Evolutionary conservation across 2,329 filamentous ascomycete species (phyloP).

Genomic region (Apiospora kogelbergensis): DNA sequence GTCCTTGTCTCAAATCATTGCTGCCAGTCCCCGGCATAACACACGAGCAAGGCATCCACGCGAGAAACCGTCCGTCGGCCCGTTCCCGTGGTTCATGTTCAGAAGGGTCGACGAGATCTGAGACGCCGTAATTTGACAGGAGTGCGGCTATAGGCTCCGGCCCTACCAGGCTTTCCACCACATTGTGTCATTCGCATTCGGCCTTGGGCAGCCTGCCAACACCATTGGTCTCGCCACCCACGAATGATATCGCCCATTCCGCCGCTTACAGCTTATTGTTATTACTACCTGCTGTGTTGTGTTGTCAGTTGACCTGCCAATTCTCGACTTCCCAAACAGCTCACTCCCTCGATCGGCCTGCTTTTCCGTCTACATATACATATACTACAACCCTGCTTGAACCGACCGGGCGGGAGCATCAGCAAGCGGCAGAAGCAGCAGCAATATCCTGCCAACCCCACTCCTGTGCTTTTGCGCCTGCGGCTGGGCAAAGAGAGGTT

Average conservation of each 20-base stretch:
- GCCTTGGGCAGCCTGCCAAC: not conserved
- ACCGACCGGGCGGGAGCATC: slow-evolving; percentile 6
- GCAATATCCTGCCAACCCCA: not conserved
- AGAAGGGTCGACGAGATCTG: not conserved
- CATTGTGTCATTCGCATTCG: not conserved
- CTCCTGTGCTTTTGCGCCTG: not conserved
- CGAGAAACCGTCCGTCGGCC: not conserved
- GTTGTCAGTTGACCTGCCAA: slow-evolving; percentile 1
- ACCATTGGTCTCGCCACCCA: not conserved
- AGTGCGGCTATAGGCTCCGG: not conserved
- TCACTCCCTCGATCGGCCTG: not conserved
- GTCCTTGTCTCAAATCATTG: not conserved
- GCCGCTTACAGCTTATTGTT: not conserved
- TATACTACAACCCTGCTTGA: not conserved
- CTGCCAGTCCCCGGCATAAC: not conserved
- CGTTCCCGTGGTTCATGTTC: not conserved
- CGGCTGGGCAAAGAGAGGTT: not conserved
- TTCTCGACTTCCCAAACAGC: not conserved
- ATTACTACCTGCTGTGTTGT: not conserved
- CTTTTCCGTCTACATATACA: not conserved
- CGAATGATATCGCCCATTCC: not conserved
- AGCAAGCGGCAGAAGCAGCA: not conserved
- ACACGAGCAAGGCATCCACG: slow-evolving; percentile 4
- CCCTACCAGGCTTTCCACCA: not conserved
- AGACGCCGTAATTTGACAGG: not conserved